Base-by-base conservation (phyloP, 2,329 filamentous ascomycete genomes). In the Exophiala calicioides region DNA sequence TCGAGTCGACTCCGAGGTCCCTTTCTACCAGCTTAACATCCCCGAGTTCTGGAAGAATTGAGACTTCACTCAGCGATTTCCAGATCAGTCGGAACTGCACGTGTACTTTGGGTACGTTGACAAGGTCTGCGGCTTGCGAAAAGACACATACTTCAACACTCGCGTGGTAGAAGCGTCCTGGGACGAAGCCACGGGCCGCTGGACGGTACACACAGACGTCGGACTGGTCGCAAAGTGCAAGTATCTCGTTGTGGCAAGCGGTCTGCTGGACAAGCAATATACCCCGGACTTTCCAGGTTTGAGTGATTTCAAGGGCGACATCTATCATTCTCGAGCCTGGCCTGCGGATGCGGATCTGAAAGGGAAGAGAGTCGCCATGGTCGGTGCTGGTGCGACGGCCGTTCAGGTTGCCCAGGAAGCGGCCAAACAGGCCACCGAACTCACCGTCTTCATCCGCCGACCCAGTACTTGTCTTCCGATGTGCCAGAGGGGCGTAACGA, bases 391-490 rank as follows among this genome's bases (percentile, higher is more conserved):
- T 10, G 36, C 41, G n/a, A 52, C 26, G 8, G 48, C 44, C 7
- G 48, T 52, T 23, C 48, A 52, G 23, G 27, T 43, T 5, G 7
- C 48, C 8, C 48, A 36, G 15, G 23, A 30, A 30, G 45, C 44
- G 29, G 38, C 38, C 19, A 36, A 36, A n/a, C 12, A 26, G 16
- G 41, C 41, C 6, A 7, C 13, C 9, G 19, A 30, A 9, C 12
- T 44, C 19, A 23, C 35, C 9, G 26, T 36, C 7, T 36, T 27
- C 24, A 36, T 36, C 12, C 31, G 39, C 32, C 85, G 81, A 1
- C 82, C 83, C 0, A 86, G 85, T 54, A 64, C 82, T 5, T 78
- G 78, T 1, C 58, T 85, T 1, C 81, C 81, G 0, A 83, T 86
- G 79, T 67, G 71, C 2, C 72, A 77, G 47, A 65, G 67, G 3